Percentiles rank a stretch among this genome's conserved stretches.
phyloP scores from a whole-genome alignment of 2,329 filamentous ascomycete genomes.

The Monascus ruber region DNA sequence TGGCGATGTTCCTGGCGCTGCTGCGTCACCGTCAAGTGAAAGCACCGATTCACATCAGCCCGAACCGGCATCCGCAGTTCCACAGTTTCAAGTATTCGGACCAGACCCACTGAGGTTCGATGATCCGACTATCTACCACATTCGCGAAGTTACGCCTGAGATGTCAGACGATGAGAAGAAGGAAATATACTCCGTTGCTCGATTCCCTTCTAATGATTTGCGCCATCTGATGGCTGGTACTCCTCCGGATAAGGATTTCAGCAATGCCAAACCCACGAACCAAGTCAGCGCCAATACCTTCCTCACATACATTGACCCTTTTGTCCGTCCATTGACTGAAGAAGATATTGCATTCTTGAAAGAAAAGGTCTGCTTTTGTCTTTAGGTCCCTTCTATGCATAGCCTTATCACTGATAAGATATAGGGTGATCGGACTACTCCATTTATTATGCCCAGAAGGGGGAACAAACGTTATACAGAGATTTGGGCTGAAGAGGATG shows the following conservation, averaged over 20 bases:
- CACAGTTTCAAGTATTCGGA: conserved; percentile 78
- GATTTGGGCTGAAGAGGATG: conserved; percentile 90
- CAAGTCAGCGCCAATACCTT: conserved; percentile 93
- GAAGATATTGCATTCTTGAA: conserved; percentile 89
- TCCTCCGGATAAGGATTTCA: conserved; percentile 90
- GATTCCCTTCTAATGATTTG: conserved; percentile 71
- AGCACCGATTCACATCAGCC: conserved; percentile 49
- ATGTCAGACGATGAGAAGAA: conserved; percentile 81
- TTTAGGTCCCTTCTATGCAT: no score
- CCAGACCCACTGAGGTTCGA: conserved; percentile 82
- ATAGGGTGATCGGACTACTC: conserved; percentile 63
- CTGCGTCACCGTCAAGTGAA: conserved; percentile 52
- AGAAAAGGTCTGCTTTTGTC: conserved; percentile 48
- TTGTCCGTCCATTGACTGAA: conserved; percentile 77
- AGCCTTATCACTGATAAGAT: conserved; percentile 3
- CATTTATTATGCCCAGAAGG: conserved; percentile 76
- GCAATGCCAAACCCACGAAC: conserved; percentile 80
- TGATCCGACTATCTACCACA: conserved; percentile 91
- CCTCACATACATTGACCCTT: conserved; percentile 82
- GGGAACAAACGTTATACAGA: conserved; percentile 80
- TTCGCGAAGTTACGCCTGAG: conserved; percentile 58
- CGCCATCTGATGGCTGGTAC: conserved; percentile 76
- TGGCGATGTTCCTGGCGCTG: conserved; percentile 49
- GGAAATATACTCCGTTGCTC: conserved; percentile 75
- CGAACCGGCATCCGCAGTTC: conserved; percentile 48